Base-by-base conservation (phyloP, 2,329 filamentous ascomycete species). In the Epichloe coenophiala region DNA sequence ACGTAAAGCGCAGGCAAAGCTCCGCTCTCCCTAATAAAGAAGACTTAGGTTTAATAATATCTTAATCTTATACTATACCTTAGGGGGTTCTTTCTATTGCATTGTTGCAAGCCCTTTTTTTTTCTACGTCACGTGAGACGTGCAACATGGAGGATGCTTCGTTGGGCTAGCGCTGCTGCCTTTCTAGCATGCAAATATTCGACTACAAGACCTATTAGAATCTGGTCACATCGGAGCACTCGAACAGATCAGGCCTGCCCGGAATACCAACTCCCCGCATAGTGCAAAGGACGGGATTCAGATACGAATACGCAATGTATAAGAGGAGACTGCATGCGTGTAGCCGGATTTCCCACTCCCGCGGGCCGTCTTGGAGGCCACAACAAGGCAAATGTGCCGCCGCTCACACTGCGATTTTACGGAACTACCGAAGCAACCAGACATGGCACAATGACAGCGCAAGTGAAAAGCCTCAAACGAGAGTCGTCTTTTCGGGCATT, bases 401-500 rank as follows among this genome's bases (percentile, higher is more conserved):
- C 35, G 13, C 36, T 21, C 7, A 12, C 45, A 13, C 4, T 9
- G 21, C 19, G 17, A 7, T 5, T 12, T 12, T 19, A 13, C 21
- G 23, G 12, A 13, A 41, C 12, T 13, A 44, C 27, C 3, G 38
- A 40, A n/a, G 5, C n/a, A 21, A 37, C 36, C 35, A 52, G 47
- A 41, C 17, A 12, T 46, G 47, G 42, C 42, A 33, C 21, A 36
- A 44, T 12, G 36, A 21, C 15, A 45, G 27, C 37, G 45, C 31
- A n/a, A 19, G 47, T 35, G 8, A 13, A 17, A 15, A 6, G 27
- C 19, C 47, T 45, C 46, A 46, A 42, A 52, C 56, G 54, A 33
- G 73, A 50, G 74, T 84, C 53, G 80, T 97, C 60, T 96, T 98
- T 72, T 97, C 93, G 3, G 93, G 90, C 49, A 98, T 98, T 59